Base-by-base conservation (phyloP, 805 yeast species). In the Candida xiaguanensis region DNA sequence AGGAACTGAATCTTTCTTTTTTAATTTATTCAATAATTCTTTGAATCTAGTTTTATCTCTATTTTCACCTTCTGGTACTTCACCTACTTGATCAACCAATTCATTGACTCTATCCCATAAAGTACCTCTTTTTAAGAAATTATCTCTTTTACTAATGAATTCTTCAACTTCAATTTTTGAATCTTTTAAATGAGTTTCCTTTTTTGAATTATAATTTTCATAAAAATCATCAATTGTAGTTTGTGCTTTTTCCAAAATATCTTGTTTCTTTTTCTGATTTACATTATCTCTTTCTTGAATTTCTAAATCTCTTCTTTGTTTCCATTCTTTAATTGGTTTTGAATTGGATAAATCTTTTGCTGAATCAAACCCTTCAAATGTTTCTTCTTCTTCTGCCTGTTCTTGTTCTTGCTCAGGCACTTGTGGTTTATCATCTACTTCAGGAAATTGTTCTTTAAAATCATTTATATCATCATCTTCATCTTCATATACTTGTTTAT, bases 201-300 rank as follows among this genome's bases (percentile, higher is more conserved):
- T 84, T 68, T 90, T 90, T 56, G 74, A 70, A 66, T 87, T 89
- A 72, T 91, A 91, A 56, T 82, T 82, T 52, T 87, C 95, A 62
- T 91, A 91, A 61, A 91, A 91, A 47, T 85, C 95, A 59, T 91
- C 96, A 54, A 89, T 78, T 39, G 88, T 81, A 58, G 80, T 79
- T 54, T 78, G 77, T 8, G 98, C 98, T 46, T 82, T 82, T 37
- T 77, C 75, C 40, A 83, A 75, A 42, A 88, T 73, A 44, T 80
- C 87, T 22, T 68, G 68, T 55, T 83, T 77, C 58, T 78, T 84
- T 49, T 77, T 67, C 15, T 66, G 67, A 50, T 84, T 82, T 46
- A 77, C 78, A 49, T 75, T 81, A 55, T 91, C 98, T 56, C 95
- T 77, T 54, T 85, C 78, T 39, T 75, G 69, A 45, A 91, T 81